phyloP scores from a whole-genome alignment of 2,329 filamentous ascomycete species.

The Colletotrichum tropicale region DNA sequence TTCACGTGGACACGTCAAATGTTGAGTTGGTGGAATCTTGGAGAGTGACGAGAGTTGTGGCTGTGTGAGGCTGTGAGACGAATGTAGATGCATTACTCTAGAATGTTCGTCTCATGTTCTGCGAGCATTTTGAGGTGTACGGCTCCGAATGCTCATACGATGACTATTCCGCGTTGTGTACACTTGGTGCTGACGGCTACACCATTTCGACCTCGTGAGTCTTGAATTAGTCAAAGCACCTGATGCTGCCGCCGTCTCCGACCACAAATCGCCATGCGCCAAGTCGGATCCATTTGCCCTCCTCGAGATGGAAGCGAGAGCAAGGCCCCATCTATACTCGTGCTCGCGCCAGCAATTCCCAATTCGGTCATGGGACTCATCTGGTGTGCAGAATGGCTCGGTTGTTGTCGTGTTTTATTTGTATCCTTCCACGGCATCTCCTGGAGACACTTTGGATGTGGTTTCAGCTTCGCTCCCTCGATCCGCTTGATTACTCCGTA shows the following conservation, averaged over 20 bases:
- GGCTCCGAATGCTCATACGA: accelerated
- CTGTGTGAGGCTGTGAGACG: background rate
- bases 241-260: background rate
- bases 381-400: background rate
- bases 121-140: background rate
- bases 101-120: background rate
- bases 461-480: background rate
- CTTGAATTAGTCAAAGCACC: background rate
- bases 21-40: background rate
- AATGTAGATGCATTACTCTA: background rate
- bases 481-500: background rate
- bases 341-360: background rate
- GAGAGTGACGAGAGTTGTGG: background rate
- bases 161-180: background rate
- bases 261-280: background rate
- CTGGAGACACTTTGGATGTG: background rate
- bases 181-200: background rate
- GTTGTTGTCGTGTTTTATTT: no score
- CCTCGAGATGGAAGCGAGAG: background rate
- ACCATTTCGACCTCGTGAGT: background rate
- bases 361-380: background rate
- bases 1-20: background rate
- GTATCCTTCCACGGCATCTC: background rate
- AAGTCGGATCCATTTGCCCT: background rate
- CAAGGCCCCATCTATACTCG: background rate